phyloP scores from a whole-genome alignment of 2,329 filamentous ascomycete genomes.

The Cladosporium oxysporum region DNA sequence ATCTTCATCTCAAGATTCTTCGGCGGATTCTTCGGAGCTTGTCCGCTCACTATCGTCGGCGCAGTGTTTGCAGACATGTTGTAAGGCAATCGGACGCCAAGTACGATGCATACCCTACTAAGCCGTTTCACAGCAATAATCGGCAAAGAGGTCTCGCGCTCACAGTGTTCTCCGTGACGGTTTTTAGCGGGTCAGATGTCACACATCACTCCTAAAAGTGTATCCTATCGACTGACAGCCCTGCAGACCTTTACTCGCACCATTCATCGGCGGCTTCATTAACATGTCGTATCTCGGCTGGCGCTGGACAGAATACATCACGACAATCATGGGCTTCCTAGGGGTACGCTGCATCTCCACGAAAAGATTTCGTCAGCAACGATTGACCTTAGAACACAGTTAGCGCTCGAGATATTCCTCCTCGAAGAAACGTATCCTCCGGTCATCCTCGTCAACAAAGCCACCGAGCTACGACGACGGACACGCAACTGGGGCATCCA shows the following conservation, averaged over 20 bases:
- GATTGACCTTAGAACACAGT: background rate
- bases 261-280: slow-evolving; percentile 45
- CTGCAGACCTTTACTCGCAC: slow-evolving; percentile 43
- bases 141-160: slow-evolving; percentile 43
- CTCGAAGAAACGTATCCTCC: slow-evolving; percentile 46
- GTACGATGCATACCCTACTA: background rate
- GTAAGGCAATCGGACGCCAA: background rate
- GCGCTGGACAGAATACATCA: slow-evolving; percentile 50
- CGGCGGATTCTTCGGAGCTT: slow-evolving; percentile 46
- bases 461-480: slow-evolving; percentile 40
- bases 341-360: slow-evolving; percentile 21
- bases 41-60: slow-evolving; percentile 46
- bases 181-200: slow-evolving; percentile 32
- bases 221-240: background rate
- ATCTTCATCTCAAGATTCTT: slow-evolving; percentile 42
- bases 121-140: slow-evolving; percentile 25
- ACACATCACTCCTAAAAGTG: too few species aligned
- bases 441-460: slow-evolving; percentile 44
- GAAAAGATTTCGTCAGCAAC: background rate
- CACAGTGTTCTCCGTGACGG: slow-evolving; percentile 40
- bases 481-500: slow-evolving; percentile 47
- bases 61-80: slow-evolving; percentile 50
- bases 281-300: slow-evolving; percentile 45
- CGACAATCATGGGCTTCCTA: slow-evolving; percentile 44
- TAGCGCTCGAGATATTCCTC: slow-evolving; percentile 35